phyloP scores from a whole-genome alignment of 345 rosid species.

The Eucalyptus viminalis region DNA sequence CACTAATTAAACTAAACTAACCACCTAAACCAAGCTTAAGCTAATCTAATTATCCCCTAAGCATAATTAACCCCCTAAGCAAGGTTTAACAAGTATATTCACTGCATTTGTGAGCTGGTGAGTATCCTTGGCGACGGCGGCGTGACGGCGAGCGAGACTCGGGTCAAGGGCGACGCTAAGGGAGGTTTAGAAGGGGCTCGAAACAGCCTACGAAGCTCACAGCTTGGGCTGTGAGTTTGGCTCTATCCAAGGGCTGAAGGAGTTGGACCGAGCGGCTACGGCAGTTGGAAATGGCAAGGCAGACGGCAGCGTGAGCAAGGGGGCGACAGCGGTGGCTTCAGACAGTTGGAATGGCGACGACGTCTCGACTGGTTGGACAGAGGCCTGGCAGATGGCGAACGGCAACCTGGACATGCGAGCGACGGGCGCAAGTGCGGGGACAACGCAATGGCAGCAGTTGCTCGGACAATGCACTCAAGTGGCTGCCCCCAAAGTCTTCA shows the following conservation, averaged over 20 bases:
- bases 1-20: no score
- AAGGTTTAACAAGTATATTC: no score
- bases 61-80: no score
- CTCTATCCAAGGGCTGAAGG: rapidly evolving
- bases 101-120: rapidly evolving
- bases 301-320: rapidly evolving
- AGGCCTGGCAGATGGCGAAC: rapidly evolving
- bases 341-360: rapidly evolving
- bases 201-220: no score
- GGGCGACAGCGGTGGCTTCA: rapidly evolving
- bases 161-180: rapidly evolving
- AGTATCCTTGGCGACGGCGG: rapidly evolving
- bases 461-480: no score
- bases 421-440: rapidly evolving
- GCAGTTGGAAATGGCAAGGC: rapidly evolving
- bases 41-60: no score
- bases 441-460: rapidly evolving
- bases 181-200: rapidly evolving
- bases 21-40: no score
- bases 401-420: rapidly evolving
- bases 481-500: no score
- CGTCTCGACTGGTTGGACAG: rapidly evolving
- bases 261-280: no score
- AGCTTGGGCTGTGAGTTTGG: rapidly evolving
- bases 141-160: no score